A percentile compares a stretch with the other conserved stretches of the same genome.
These are phyloP conservation scores for Solanum tarijense DNA, from an alignment of 257 asterid species.

Conservation along the genomic window DNA sequence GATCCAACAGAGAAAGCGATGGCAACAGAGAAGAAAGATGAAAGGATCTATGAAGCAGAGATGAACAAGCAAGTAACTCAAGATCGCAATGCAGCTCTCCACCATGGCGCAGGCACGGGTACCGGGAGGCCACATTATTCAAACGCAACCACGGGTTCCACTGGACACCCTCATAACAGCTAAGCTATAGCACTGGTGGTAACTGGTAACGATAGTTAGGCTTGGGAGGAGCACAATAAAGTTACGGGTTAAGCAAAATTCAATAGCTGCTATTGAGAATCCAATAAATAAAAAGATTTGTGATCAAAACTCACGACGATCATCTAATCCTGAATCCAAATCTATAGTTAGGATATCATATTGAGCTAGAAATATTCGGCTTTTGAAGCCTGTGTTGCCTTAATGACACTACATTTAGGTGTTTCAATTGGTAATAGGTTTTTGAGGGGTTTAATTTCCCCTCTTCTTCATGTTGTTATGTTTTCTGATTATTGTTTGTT, in stretches of 20 bases:
- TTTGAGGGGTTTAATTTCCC: not conserved
- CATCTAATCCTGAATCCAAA: not conserved
- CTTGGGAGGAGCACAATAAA: not conserved
- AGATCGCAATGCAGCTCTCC: constrained; percentile 23
- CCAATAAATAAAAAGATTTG: not conserved
- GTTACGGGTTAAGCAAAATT: not conserved
- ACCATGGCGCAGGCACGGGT: constrained; percentile 14
- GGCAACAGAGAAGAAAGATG: constrained; percentile 46
- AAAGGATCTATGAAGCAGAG: constrained; percentile 38
- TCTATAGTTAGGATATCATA: not conserved
- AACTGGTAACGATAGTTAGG: constrained; percentile 22
- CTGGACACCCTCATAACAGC: constrained; percentile 25
- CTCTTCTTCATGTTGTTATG: not conserved
- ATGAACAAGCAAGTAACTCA: constrained; percentile 28
- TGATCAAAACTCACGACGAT: not conserved
- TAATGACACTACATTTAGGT: not conserved
- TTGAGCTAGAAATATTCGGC: not conserved
- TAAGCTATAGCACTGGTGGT: constrained; percentile 29
- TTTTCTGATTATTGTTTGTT: not conserved
- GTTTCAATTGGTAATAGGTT: not conserved
- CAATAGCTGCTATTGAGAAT: not conserved
- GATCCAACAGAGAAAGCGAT: constrained; percentile 35
- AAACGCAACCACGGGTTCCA: constrained; percentile 23
- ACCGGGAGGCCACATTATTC: constrained; percentile 22
- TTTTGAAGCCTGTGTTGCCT: not conserved